Conservation (phyloP, 2,329 filamentous ascomycete species). For the Stagonosporopsis vannaccii region DNA sequence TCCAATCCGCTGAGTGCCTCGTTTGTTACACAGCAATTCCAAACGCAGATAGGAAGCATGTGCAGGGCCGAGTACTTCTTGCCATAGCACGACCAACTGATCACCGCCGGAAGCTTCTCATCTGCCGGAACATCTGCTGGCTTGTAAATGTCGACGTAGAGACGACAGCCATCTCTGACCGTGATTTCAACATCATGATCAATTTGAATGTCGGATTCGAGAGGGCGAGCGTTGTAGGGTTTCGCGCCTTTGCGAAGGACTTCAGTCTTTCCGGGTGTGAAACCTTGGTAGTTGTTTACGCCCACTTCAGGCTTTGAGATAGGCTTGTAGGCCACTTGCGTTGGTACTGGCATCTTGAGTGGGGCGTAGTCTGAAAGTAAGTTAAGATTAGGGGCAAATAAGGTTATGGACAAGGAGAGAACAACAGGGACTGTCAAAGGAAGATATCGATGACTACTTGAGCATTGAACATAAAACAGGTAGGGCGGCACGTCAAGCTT, state of each 20-base stretch:
- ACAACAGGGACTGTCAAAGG: neutral
- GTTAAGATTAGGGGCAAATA: no score
- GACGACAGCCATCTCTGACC: constrained; percentile 52
- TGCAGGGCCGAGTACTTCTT: constrained; percentile 53
- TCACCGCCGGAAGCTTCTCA: constrained; percentile 53
- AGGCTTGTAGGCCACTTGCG: constrained; percentile 38
- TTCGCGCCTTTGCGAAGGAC: constrained; percentile 49
- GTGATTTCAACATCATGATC: constrained; percentile 56
- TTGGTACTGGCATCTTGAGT: constrained; percentile 39
- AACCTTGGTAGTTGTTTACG: constrained; percentile 53
- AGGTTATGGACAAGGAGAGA: neutral
- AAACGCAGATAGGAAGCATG: constrained; percentile 51
- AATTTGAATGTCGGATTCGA: constrained; percentile 51
- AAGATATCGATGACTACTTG: neutral
- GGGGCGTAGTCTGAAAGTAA: neutral
- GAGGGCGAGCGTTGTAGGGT: constrained; percentile 43
- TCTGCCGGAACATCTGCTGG: constrained; percentile 41
- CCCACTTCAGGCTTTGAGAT: constrained; percentile 48
- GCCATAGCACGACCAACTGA: constrained; percentile 57
- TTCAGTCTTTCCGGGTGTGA: constrained; percentile 51
- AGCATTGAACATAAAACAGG: neutral
- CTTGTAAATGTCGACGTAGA: constrained; percentile 57
- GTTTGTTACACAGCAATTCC: constrained; percentile 49
- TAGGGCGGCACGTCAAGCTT: neutral
- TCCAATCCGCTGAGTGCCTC: constrained; percentile 42